Percentiles rank a stretch among this genome's conserved stretches.
Conservation (phyloP, 345 rosid genomes). For the Pugionium cornutum region DNA sequence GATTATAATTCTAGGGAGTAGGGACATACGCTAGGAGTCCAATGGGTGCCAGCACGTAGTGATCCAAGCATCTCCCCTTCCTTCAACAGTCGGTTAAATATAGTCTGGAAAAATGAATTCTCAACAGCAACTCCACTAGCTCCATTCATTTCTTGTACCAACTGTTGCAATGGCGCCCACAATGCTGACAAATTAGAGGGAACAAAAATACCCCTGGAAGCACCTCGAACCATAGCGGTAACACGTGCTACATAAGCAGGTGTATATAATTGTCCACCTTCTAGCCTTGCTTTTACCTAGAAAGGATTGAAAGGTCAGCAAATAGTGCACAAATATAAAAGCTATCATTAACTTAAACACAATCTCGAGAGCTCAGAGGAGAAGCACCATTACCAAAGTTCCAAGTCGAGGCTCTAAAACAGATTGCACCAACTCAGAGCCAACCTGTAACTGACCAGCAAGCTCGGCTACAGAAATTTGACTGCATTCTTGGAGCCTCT, state of each 20-base stretch:
- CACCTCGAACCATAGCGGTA: constrained; percentile 93
- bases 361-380: background rate
- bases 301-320: constrained; percentile 8
- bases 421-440: constrained; percentile 78
- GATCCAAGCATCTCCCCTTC: constrained; percentile 88
- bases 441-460: constrained; percentile 85
- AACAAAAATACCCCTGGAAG: constrained; percentile 83
- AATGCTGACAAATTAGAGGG: constrained; percentile 75
- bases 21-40: constrained; percentile 88
- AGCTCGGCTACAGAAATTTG: constrained; percentile 86
- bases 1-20: constrained; percentile 4
- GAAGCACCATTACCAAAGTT: constrained; percentile 65
- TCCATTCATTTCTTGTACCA: constrained; percentile 90
- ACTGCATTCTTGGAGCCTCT: constrained; percentile 94
- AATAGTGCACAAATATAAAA: constrained; percentile 14
- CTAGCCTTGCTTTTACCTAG: constrained; percentile 96
- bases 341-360: constrained; percentile 15
- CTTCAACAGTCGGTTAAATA: constrained; percentile 76
- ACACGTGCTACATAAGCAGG: constrained; percentile 95
- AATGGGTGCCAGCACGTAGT: constrained; percentile 93
- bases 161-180: constrained; percentile 78
- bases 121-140: constrained; percentile 79
- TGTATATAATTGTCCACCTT: constrained; percentile 94
- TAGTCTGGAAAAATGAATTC: constrained; percentile 79
- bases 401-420: constrained; percentile 92